phyloP scores from a whole-genome alignment of 345 rosid species.

The Salix viminalis region DNA sequence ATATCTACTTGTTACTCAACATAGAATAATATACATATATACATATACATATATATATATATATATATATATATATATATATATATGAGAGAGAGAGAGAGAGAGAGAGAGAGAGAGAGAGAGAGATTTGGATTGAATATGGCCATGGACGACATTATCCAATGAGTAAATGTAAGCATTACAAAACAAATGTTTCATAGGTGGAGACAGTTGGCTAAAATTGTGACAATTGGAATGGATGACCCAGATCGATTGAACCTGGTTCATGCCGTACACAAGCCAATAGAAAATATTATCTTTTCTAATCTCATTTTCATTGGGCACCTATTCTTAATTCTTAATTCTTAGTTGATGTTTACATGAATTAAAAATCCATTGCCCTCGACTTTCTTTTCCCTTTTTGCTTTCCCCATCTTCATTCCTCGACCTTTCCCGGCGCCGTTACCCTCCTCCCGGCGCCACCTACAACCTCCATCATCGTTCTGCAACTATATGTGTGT shows the following conservation, averaged over 20 bases:
- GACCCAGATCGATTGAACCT: not conserved
- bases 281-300: constrained; percentile 17
- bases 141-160: too few relatives aligned
- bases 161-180: too few relatives aligned
- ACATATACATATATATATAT: too few relatives aligned
- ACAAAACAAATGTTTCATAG: constrained; percentile 25
- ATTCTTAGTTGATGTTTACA: not conserved
- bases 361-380: constrained; percentile 15
- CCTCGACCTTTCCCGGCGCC: not conserved
- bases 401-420: constrained; percentile 11
- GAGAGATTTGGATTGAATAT: too few relatives aligned
- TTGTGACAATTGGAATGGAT: constrained; percentile 10
- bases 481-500: too few relatives aligned
- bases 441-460: not conserved
- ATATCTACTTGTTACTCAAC: too few relatives aligned
- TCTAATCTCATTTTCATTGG: not conserved
- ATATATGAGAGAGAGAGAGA: too few relatives aligned
- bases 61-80: too few relatives aligned
- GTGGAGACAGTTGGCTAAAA: constrained; percentile 40
- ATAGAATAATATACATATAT: too few relatives aligned
- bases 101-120: too few relatives aligned
- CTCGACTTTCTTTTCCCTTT: constrained; percentile 14
- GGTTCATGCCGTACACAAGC: constrained; percentile 12
- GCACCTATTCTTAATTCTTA: not conserved
- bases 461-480: not conserved